Evolutionary conservation across 257 asterid species (phyloP), one percentile per base, ranked within the genome.

Genomic region (Solanum ossicruentum): DNA sequence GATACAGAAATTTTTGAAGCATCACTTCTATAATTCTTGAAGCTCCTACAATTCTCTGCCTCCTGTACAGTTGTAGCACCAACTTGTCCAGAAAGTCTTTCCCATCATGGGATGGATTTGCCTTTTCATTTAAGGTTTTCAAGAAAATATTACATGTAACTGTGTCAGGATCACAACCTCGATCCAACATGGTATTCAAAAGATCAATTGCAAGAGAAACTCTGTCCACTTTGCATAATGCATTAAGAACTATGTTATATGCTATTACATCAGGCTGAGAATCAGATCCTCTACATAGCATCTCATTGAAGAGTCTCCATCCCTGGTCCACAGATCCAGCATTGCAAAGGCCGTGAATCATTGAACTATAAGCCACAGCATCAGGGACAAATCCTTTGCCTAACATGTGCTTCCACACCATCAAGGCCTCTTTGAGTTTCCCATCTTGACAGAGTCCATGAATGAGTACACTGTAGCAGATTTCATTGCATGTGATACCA

Each of bases 321-420:
- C 97, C 99, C 89, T 93, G 94, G 52, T 92, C 90, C 81, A 91
- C 88, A 23, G 82, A 93, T 43, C 98, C 98, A 12, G 85, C 93
- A 73, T 83, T 88, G 90, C 98, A 95, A 54, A 94, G 93, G 61
- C 98, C 98, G 51, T 93, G 93, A 54, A 97, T 95, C 93, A 97
- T 91, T 67, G 98, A 95, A 89, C 89, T 94, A 88, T 95, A 95
- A 80, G 98, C 91, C 86, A 97, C 97, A 13, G 86, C 93, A 86
- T 97, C 99, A 51, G 95, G 95, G 67, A 84, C 86, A 65, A 89
- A 85, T 70, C 97, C 98, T 88, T 89, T 97, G 69, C 92, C 87
- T 87, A 93, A 81, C 87, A 97, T 89, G 16, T 90, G 96, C 84
- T 91, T 92, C 99, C 99, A 97, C 41, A 93, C 89, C 89, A 89